A percentile compares a stretch with the other conserved stretches of the same genome.
These are phyloP conservation scores for Diaporthe aspalathi DNA, from an alignment of 2,329 filamentous ascomycete genomes.

Conservation along the genomic window DNA sequence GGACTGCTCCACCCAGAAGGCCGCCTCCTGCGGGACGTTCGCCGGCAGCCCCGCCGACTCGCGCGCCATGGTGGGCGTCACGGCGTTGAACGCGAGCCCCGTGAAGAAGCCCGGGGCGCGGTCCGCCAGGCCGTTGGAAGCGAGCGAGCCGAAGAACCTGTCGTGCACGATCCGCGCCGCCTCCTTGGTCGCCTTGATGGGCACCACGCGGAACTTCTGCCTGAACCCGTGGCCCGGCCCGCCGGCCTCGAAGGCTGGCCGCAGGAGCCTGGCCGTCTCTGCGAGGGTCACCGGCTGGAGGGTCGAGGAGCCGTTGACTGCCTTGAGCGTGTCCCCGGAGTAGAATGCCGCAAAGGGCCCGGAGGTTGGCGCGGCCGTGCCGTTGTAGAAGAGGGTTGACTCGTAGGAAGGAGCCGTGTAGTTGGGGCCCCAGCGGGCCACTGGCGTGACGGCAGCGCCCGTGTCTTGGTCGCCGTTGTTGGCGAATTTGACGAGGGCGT, in stretches of 20 bases:
- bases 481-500: constrained; percentile 31
- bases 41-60: neutral
- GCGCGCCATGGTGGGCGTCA: neutral
- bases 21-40: neutral
- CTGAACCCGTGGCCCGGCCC: constrained; percentile 1
- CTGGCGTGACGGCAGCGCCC: constrained; percentile 24
- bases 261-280: neutral
- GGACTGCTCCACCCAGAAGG: constrained; percentile 26
- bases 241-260: neutral
- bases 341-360: constrained; percentile 27
- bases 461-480: constrained; percentile 31
- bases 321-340: neutral
- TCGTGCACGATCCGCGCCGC: constrained; percentile 28
- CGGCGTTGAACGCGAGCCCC: constrained; percentile 16
- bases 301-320: neutral
- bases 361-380: constrained; percentile 12
- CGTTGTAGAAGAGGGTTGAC: constrained; percentile 31
- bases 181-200: constrained; percentile 19
- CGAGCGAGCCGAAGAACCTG: constrained; percentile 12
- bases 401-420: constrained; percentile 9
- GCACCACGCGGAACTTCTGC: constrained; percentile 14
- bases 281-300: neutral
- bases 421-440: neutral
- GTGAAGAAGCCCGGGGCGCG: constrained; percentile 12
- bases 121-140: neutral